Conservation (phyloP, 371 early-diverging fungal species). For the Conidiobolus incongruus region DNA sequence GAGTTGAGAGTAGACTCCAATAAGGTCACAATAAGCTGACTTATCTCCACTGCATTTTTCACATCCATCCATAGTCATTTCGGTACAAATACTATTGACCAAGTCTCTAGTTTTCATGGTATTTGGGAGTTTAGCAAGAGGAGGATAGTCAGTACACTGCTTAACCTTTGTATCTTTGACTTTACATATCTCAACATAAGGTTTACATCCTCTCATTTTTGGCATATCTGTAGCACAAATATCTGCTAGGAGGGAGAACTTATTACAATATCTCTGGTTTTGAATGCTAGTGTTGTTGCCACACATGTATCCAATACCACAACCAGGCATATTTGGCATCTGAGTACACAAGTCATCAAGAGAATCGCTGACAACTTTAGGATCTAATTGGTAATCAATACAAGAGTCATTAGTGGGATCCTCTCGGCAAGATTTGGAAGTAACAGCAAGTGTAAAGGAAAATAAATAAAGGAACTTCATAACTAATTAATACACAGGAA, state of each 20-base stretch:
- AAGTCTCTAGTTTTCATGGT: slow-evolving; percentile 16
- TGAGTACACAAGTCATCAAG: slow-evolving; percentile 17
- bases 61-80: slow-evolving; percentile 35
- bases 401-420: slow-evolving; percentile 17
- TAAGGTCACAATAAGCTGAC: slow-evolving; percentile 14
- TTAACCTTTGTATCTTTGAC: no score
- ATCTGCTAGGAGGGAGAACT: slow-evolving; percentile 25
- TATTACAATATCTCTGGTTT: slow-evolving; percentile 18
- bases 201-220: slow-evolving; percentile 18
- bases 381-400: slow-evolving; percentile 12
- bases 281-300: slow-evolving; percentile 6
- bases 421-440: no score
- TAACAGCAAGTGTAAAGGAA: no score
- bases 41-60: slow-evolving; percentile 16
- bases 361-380: slow-evolving; percentile 10
- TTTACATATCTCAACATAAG: no score
- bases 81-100: slow-evolving; percentile 24
- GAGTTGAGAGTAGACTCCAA: slow-evolving; percentile 16
- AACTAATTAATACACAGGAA: no score
- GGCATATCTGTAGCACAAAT: slow-evolving; percentile 32
- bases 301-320: slow-evolving; percentile 17
- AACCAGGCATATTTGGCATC: slow-evolving; percentile 29
- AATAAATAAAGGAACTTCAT: no score
- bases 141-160: slow-evolving; percentile 15
- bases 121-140: slow-evolving; percentile 20